phyloP scores from a whole-genome alignment of 225 moss, liverwort and hornwort species.

The Rhytidiadelphus loreus region DNA sequence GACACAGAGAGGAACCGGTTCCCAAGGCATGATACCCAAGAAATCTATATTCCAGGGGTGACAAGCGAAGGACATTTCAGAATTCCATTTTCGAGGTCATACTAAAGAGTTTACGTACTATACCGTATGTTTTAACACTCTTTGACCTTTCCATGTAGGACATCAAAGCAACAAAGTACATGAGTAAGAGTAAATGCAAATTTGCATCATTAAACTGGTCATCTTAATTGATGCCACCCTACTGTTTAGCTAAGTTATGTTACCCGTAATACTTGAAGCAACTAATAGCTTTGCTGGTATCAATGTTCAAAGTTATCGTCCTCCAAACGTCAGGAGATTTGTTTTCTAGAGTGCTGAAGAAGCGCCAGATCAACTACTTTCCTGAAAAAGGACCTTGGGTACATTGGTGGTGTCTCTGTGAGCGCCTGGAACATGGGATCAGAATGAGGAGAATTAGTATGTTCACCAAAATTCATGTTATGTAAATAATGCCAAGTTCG shows the following conservation, averaged over 20 bases:
- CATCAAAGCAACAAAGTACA: background rate
- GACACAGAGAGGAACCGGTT: background rate
- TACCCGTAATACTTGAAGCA: background rate
- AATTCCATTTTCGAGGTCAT: background rate
- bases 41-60: background rate
- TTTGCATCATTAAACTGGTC: background rate
- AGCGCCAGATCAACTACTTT: constrained; percentile 58
- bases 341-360: constrained; percentile 1
- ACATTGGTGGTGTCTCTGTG: constrained; percentile 63
- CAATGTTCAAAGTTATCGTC: background rate
- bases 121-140: background rate
- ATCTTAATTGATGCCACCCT: background rate
- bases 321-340: background rate
- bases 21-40: background rate
- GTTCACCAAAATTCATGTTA: background rate
- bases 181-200: background rate
- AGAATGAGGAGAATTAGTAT: background rate
- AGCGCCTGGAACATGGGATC: constrained; percentile 50
- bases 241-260: background rate
- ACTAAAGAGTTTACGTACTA: no score
- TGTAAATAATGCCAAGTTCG: background rate
- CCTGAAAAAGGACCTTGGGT: constrained; percentile 59
- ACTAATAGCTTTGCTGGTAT: background rate
- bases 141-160: background rate
- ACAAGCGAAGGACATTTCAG: background rate